phyloP scores from a whole-genome alignment of 2,329 filamentous ascomycete species.

The Aspergillus hortae region DNA sequence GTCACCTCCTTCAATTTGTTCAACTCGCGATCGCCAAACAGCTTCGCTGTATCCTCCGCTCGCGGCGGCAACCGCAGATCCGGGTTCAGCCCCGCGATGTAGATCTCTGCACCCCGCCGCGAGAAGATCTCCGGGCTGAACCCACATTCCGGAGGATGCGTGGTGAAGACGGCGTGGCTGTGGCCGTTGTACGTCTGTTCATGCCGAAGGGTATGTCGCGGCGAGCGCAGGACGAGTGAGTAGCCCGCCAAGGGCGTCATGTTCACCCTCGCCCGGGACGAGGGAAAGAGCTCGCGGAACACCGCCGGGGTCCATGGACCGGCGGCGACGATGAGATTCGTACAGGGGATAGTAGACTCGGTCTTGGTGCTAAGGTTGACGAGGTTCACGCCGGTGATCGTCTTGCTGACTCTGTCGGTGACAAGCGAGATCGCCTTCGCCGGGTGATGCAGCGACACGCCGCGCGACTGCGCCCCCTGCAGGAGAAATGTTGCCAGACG shows the following conservation, averaged over 20 bases:
- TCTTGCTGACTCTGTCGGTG: slow-evolving; percentile 45
- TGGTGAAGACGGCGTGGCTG: slow-evolving; percentile 68
- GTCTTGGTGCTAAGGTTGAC: slow-evolving; percentile 33
- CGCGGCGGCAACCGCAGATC: slow-evolving; percentile 57
- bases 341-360: slow-evolving; percentile 53
- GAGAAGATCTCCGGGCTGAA: slow-evolving; percentile 72
- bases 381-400: slow-evolving; percentile 54
- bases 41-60: slow-evolving; percentile 37
- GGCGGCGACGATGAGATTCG: slow-evolving; percentile 62
- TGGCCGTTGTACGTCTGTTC: slow-evolving; percentile 39
- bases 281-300: slow-evolving; percentile 63
- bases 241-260: slow-evolving; percentile 66
- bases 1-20: slow-evolving; percentile 29
- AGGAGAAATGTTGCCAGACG: slow-evolving; percentile 65
- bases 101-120: slow-evolving; percentile 64
- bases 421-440: slow-evolving; percentile 53
- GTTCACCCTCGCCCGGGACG: slow-evolving; percentile 51
- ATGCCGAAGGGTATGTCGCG: slow-evolving; percentile 39
- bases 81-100: slow-evolving; percentile 69
- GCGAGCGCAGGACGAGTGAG: slow-evolving; percentile 64
- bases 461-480: slow-evolving; percentile 52
- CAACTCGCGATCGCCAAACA: slow-evolving; percentile 43
- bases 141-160: slow-evolving; percentile 46
- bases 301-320: slow-evolving; percentile 69
- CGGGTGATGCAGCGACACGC: slow-evolving; percentile 65